phyloP scores from a whole-genome alignment of 352 stramenopile genomes.

The Pythium folliculosum region DNA sequence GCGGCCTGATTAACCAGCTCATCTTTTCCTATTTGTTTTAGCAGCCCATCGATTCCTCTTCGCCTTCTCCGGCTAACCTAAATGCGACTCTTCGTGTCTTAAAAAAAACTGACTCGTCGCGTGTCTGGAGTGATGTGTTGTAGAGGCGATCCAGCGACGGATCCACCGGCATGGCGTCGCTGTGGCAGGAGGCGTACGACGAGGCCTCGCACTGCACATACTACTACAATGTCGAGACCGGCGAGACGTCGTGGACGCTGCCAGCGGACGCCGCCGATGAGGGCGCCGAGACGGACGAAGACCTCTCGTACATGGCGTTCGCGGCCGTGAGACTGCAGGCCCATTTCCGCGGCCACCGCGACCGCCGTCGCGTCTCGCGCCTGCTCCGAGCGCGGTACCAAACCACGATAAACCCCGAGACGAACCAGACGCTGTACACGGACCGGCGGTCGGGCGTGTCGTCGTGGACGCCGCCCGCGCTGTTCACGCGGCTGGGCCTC shows the following conservation, averaged over 20 bases:
- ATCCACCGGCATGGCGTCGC: conserved; percentile 3
- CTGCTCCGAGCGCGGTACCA: conserved; percentile 44
- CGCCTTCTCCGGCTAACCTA: too few species aligned
- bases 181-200: conserved; percentile 67
- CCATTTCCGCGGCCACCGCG: conserved; percentile 39
- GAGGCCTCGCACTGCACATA: conserved; percentile 66
- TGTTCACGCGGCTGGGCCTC: conserved; percentile 40
- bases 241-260: conserved; percentile 68
- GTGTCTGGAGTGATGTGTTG: background rate
- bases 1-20: too few species aligned
- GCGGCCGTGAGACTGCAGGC: conserved; percentile 53
- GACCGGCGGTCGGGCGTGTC: conserved; percentile 39
- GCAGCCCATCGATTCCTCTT: background rate
- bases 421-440: conserved; percentile 48
- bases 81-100: background rate
- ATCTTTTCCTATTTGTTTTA: background rate
- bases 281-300: conserved; percentile 21
- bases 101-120: background rate
- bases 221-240: conserved; percentile 70
- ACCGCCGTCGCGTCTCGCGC: conserved; percentile 32
- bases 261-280: conserved; percentile 21
- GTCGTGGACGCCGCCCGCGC: conserved; percentile 39
- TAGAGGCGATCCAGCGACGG: background rate
- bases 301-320: conserved; percentile 51
- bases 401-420: conserved; percentile 37